Percentiles rank a stretch among this genome's conserved stretches.
Evolutionary conservation across 75 land plant genomes (phyloP).

Genomic region (Cryptomeria japonica): DNA sequence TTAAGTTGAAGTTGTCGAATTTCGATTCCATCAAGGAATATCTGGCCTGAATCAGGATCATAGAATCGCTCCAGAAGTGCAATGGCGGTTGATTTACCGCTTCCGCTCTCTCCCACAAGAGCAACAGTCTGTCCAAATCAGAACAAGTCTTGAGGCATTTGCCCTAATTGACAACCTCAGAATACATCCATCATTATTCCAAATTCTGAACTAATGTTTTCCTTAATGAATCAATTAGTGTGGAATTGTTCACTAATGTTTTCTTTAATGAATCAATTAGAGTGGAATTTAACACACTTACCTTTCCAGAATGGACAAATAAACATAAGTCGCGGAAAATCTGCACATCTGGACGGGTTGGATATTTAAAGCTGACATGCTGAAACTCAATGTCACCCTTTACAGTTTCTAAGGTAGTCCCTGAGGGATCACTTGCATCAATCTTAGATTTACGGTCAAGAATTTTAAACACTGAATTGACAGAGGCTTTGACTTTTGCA

Average conservation of each 20-base stretch:
- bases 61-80: constrained; percentile 67
- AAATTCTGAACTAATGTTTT: constrained; percentile 20
- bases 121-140: constrained; percentile 67
- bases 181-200: constrained; percentile 16
- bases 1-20: constrained; percentile 39
- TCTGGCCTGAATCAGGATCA: constrained; percentile 54
- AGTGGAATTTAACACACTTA: constrained; percentile 13
- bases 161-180: constrained; percentile 12
- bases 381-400: constrained; percentile 66
- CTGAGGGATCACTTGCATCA: constrained; percentile 38
- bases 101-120: constrained; percentile 76
- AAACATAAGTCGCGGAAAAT: constrained; percentile 62
- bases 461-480: too few relatives aligned
- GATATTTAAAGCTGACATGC: constrained; percentile 16
- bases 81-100: constrained; percentile 80
- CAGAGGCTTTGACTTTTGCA: too few relatives aligned
- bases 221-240: neutral
- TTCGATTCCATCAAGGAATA: constrained; percentile 52
- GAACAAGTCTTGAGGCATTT: neutral
- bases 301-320: constrained; percentile 67
- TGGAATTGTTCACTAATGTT: constrained; percentile 15
- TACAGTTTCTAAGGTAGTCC: constrained; percentile 34
- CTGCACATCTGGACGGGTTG: constrained; percentile 53
- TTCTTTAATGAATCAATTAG: neutral
- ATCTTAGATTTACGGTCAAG: constrained; percentile 57